Evolutionary conservation across 306 rosid genomes (phyloP), one percentile per base, ranked within the genome.

Genomic region (Vigna nakashimae): DNA sequence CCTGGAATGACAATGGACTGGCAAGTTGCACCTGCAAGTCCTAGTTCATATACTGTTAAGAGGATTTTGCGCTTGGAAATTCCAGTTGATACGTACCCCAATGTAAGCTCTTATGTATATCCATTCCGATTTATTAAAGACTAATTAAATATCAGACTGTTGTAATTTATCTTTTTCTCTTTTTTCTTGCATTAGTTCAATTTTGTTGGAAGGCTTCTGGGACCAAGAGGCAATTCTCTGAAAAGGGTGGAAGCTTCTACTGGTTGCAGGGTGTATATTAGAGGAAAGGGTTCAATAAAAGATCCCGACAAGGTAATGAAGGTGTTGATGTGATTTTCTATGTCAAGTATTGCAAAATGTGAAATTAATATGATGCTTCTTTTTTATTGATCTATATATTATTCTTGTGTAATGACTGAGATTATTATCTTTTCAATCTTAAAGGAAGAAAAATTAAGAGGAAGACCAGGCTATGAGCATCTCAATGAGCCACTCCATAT

Each of bases 381-480:
- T 59, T 59, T 28, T 59, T 4, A 28, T 59, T 59, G 40, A 30
- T 56, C 49, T 58, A 34, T 63, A 1, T 50, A 24, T 74, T 12
- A 42, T n/a, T 56, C 57, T 48, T 77, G 59, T 59, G 38, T 59
- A 28, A 26, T 3, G 16, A 13, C 18, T 59, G 65, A 59, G 40
- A 5, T 66, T 70, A 15, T 43, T 43, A 28, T 56, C 71, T 32
- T 64, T 65, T 82, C 51, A 53, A 79, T 89, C 73, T 83, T 55
- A 66, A 92, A 62, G 98, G 98, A 94, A 82, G 97, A 92, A 85
- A 95, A 92, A 68, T 90, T 95, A 45, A 87, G 97, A 76, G 98
- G 98, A 91, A 81, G 95, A 78, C 98, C 97, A 13, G 98, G 98
- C 73, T 95, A 95, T 79, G 98, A 95, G 80, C 98, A 95, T 79